phyloP scores from a whole-genome alignment of 306 rosid genomes.

The Neltuma alba region DNA sequence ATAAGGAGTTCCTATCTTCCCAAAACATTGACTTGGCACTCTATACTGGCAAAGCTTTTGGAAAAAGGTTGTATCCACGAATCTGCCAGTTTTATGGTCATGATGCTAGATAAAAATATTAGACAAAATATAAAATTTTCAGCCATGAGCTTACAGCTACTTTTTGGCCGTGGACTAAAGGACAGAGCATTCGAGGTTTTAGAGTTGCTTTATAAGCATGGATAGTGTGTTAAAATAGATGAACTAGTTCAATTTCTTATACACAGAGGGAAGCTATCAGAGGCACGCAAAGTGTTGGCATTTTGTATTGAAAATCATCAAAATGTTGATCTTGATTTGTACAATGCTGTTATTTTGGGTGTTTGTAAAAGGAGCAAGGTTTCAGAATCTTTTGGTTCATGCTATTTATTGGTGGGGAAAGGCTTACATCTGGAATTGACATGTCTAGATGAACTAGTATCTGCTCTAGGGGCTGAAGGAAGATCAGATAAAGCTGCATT shows the following conservation, averaged over 20 bases:
- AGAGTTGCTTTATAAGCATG: slow-evolving; percentile 62
- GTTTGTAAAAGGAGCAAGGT: slow-evolving; percentile 63
- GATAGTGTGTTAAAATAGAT: slow-evolving; percentile 63
- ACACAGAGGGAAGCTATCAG: slow-evolving; percentile 54
- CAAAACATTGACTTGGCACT: slow-evolving; percentile 62
- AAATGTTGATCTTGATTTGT: slow-evolving; percentile 41
- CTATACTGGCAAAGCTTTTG: slow-evolving; percentile 64
- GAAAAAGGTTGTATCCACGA: slow-evolving; percentile 58
- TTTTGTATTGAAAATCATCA: slow-evolving; percentile 60
- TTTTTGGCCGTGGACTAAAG: slow-evolving; percentile 56
- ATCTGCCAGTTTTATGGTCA: slow-evolving; percentile 55
- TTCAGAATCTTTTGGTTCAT: slow-evolving; percentile 73
- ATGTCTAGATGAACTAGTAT: slow-evolving; percentile 54
- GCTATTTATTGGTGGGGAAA: slow-evolving; percentile 65
- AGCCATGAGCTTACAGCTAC: slow-evolving; percentile 60
- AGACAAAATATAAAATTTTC: slow-evolving; percentile 73
- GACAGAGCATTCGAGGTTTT: slow-evolving; percentile 64
- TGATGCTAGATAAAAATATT: slow-evolving; percentile 73
- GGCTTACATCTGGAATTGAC: slow-evolving; percentile 58
- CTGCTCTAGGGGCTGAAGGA: slow-evolving; percentile 60
- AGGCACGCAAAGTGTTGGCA: slow-evolving; percentile 63
- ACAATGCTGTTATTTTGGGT: slow-evolving; percentile 51
- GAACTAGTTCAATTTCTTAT: slow-evolving; percentile 60
- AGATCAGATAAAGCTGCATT: slow-evolving; percentile 64
- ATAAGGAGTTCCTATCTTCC: slow-evolving; percentile 75